Evolutionary conservation across 768 basidiomycete genomes (phyloP).

Genomic region (Pleurotus eryngii): DNA sequence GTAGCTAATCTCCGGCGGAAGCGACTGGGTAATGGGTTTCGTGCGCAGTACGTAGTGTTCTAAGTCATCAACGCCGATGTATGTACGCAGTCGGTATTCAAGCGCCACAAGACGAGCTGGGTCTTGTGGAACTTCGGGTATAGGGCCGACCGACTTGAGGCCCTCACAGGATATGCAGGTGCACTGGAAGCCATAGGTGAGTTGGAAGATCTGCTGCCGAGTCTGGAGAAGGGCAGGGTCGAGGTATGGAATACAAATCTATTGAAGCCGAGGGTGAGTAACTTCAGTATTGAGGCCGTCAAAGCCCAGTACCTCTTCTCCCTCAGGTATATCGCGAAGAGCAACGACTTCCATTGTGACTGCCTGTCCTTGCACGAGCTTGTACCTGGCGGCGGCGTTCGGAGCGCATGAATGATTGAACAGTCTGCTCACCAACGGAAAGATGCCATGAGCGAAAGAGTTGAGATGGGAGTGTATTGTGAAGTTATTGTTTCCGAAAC

Average conservation of each 20-base stretch:
- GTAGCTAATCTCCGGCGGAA: constrained; percentile 39
- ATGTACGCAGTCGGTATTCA: constrained; percentile 31
- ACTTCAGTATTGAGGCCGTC: constrained; percentile 5
- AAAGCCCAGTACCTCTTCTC: constrained; percentile 57
- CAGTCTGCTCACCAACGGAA: constrained; percentile 71
- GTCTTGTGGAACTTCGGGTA: constrained; percentile 37
- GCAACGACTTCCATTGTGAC: constrained; percentile 65
- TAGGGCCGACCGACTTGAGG: constrained; percentile 31
- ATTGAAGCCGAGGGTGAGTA: constrained; percentile 1
- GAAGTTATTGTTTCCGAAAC: constrained; percentile 84
- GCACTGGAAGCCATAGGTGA: constrained; percentile 70
- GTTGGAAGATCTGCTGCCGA: constrained; percentile 53
- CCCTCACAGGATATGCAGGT: constrained; percentile 54
- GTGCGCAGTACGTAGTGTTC: constrained; percentile 21
- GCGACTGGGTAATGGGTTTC: constrained; percentile 12
- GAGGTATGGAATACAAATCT: constrained; percentile 76
- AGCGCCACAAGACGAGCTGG: constrained; percentile 25
- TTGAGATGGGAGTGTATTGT: constrained; percentile 70
- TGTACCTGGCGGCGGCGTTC: constrained; percentile 65
- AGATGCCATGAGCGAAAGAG: constrained; percentile 70
- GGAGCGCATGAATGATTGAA: constrained; percentile 85
- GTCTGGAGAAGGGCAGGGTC: constrained; percentile 71
- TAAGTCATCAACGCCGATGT: constrained; percentile 21
- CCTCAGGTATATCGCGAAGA: constrained; percentile 49
- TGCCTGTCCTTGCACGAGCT: constrained; percentile 30